Percentiles rank a stretch among this genome's conserved stretches.
These are phyloP conservation scores for Agrocybe praecox DNA, from an alignment of 768 basidiomycete species.

Conservation along the genomic window DNA sequence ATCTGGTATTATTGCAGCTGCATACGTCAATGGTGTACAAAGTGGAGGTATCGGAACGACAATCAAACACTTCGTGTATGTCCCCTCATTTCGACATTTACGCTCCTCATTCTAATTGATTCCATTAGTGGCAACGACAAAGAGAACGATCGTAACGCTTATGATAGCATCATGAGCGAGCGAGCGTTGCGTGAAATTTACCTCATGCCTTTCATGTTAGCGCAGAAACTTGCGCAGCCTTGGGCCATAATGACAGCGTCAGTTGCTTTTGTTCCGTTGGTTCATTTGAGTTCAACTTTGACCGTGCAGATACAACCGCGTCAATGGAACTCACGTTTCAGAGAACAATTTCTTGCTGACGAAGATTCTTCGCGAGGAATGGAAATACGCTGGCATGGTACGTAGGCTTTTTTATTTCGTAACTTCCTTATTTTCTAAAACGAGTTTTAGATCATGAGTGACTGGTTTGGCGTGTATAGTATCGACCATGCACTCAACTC, in stretches of 20 bases:
- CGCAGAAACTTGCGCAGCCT: constrained; percentile 63
- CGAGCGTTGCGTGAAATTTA: constrained; percentile 77
- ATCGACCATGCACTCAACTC: constrained; percentile 68
- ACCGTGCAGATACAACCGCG: constrained; percentile 65
- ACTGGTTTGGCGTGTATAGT: constrained; percentile 82
- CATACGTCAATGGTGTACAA: constrained; percentile 80
- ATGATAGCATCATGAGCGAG: constrained; percentile 65
- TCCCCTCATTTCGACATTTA: not conserved
- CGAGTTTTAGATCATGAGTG: constrained; percentile 64
- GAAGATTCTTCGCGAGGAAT: constrained; percentile 67
- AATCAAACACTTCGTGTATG: constrained; percentile 85
- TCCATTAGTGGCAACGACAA: constrained; percentile 71
- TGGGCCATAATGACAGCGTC: constrained; percentile 77
- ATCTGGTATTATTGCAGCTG: constrained; percentile 68
- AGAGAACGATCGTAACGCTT: constrained; percentile 73
- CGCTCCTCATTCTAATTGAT: too few relatives aligned
- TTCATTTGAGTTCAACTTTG: not conserved
- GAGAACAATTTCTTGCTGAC: constrained; percentile 64
- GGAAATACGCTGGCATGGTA: constrained; percentile 70
- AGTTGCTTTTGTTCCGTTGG: constrained; percentile 24
- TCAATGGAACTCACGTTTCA: constrained; percentile 74
- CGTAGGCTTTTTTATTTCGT: constrained; percentile 5
- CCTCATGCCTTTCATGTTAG: constrained; percentile 75
- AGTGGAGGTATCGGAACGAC: constrained; percentile 72
- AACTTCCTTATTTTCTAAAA: not conserved